Evolutionary conservation across 2,329 filamentous ascomycete genomes (phyloP), one percentile per base, ranked within the genome.

Genomic region (Penicillium psychrosexuale): DNA sequence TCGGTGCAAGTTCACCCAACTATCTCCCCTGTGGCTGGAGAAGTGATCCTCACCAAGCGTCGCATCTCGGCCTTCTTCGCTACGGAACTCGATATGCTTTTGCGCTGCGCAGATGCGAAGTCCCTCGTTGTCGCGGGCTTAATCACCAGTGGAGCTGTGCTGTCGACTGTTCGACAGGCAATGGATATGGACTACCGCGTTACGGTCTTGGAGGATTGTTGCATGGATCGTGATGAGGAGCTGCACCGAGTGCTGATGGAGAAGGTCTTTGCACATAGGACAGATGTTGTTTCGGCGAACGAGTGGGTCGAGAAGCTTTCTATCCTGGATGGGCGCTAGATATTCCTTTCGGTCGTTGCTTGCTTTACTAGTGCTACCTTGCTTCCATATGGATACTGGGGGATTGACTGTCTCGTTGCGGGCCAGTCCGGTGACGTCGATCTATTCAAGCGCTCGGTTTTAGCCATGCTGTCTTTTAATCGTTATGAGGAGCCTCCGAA

Each of bases 111-210:
- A 19, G 63, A 60, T 2, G 61, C 66, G 0, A 55, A 68, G 19
- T 60, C 58, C 19, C 40, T 75, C n/a, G 68, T 72, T 6, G n/a
- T 76, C 11, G 63, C 60, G 0, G 73, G 74, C 1, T 30, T 75
- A 15, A 64, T 60, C 27, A 74, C 73, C 2, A 67, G 70, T 36
- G 72, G 72, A 9, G 71, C 68, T 11, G 72, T 75, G 8, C 57
- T 76, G 17, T 74, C 71, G 15, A 75, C 73, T 4, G 61, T 74
- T 27, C 66, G 69, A 12, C 61, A 70, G 47, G 73, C 70, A 6
- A 64, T 64, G 31, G 73, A 76, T 61, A 47, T 69, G 53, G 74
- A 76, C 55, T 74, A 72, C 40, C 50, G 55, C 12, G 38, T 75
- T 40, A 68, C 64, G 5, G 66, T 75, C 8, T 47, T 76, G 39